phyloP scores from a whole-genome alignment of 2,329 filamentous ascomycete genomes.

The Sclerotiophoma versabilis region DNA sequence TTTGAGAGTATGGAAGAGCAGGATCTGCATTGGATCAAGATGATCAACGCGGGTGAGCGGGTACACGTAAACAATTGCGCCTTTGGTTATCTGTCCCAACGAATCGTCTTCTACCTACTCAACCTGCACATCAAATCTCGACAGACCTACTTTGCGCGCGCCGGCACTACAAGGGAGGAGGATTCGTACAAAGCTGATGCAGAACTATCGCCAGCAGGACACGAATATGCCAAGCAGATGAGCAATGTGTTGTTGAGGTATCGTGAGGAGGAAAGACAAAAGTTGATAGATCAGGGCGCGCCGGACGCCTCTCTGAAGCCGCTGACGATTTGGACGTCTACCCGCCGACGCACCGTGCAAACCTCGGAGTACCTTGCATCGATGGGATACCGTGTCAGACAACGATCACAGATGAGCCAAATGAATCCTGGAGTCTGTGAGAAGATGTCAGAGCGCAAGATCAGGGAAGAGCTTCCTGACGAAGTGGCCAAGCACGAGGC shows the following conservation, averaged over 20 bases:
- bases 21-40: constrained; percentile 97
- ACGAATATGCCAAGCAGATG: constrained; percentile 73
- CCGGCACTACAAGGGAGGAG: constrained; percentile 85
- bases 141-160: constrained; percentile 89
- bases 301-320: constrained; percentile 74
- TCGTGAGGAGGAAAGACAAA: constrained; percentile 79
- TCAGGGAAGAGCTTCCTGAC: constrained; percentile 83
- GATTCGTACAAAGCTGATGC: constrained; percentile 93
- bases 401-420: constrained; percentile 95
- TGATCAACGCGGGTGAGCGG: constrained; percentile 95
- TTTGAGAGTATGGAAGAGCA: constrained; percentile 96
- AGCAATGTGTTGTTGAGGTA: constrained; percentile 82
- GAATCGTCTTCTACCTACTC: constrained; percentile 97
- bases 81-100: constrained; percentile 94
- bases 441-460: constrained; percentile 83
- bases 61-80: constrained; percentile 97
- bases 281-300: constrained; percentile 72
- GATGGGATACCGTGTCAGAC: constrained; percentile 83
- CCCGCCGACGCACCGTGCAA: constrained; percentile 85
- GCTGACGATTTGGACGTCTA: constrained; percentile 94
- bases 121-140: constrained; percentile 97
- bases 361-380: constrained; percentile 83
- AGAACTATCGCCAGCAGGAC: constrained; percentile 79
- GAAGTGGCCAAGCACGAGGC: constrained; percentile 92
- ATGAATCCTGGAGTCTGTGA: constrained; percentile 96